Conservation (phyloP, 176 grass and related monocot species). For the Saccharum officinarum region DNA sequence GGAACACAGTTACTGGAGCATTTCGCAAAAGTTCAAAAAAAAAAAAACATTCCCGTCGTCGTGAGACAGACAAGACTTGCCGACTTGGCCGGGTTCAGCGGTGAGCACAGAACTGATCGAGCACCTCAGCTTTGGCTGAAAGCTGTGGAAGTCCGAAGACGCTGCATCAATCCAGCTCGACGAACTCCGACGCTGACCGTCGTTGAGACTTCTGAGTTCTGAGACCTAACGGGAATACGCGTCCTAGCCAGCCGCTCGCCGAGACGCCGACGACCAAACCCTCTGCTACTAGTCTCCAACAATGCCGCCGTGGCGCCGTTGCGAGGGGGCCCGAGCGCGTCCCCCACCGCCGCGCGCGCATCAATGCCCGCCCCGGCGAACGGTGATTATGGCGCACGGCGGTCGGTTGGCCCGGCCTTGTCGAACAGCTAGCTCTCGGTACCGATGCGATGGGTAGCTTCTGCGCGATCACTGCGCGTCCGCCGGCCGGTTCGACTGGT, state of each 20-base stretch:
- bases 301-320: too few relatives aligned
- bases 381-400: conserved; percentile 40
- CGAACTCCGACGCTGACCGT: background rate
- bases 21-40: too few relatives aligned
- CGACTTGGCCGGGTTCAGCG: too few relatives aligned
- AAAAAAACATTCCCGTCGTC: too few relatives aligned
- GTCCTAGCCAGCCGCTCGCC: background rate
- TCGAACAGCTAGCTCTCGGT: conserved; percentile 26
- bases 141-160: too few relatives aligned
- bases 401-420: conserved; percentile 36
- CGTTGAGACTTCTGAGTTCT: background rate
- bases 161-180: too few relatives aligned
- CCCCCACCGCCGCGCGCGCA: conserved; percentile 21
- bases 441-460: conserved; percentile 4
- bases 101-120: too few relatives aligned
- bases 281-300: too few relatives aligned
- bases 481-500: background rate
- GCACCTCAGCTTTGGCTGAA: too few relatives aligned
- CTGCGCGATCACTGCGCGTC: conserved; percentile 23
- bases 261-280: background rate
- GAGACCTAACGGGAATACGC: background rate
- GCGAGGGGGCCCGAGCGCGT: background rate
- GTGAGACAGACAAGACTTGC: too few relatives aligned
- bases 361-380: background rate
- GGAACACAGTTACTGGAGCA: too few relatives aligned